Percentiles rank a stretch among this genome's conserved stretches.
These are phyloP conservation scores for Mycosphaerella sp. DNA, from an alignment of 2,329 filamentous ascomycete species.

Conservation along the genomic window DNA sequence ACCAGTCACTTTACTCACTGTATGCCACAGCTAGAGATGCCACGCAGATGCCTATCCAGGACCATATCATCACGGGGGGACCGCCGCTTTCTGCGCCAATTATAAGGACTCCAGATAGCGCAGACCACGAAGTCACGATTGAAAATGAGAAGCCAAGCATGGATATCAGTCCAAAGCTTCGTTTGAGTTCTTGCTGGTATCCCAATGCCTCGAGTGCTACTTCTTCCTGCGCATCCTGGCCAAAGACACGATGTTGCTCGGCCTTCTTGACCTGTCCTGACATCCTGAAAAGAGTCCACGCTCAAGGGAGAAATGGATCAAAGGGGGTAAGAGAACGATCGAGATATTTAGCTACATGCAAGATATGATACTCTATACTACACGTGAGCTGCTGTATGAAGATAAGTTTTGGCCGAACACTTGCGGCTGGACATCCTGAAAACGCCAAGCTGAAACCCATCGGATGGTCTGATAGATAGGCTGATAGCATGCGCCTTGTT, in stretches of 20 bases:
- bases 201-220: conserved; percentile 38
- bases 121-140: conserved; percentile 55
- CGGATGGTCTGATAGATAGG: no score
- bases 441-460: no score
- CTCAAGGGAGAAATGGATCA: no score
- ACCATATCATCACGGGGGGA: conserved; percentile 55
- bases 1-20: conserved; percentile 32
- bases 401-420: no score
- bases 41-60: conserved; percentile 50
- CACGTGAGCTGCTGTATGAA: no score
- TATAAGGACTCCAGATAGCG: conserved; percentile 51
- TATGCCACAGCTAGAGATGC: conserved; percentile 51
- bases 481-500: no score
- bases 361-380: no score
- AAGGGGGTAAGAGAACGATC: no score
- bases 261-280: not conserved
- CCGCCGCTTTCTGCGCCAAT: conserved; percentile 52
- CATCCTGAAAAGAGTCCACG: no score
- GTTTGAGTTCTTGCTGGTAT: conserved; percentile 50
- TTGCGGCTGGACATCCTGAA: no score
- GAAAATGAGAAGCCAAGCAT: conserved; percentile 57
- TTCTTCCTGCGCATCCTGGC: conserved; percentile 30
- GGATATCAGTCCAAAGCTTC: conserved; percentile 50
- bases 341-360: no score
- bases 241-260: not conserved